Base-by-base conservation (phyloP, 441 rosid species). In the Gossypium davidsonii region DNA sequence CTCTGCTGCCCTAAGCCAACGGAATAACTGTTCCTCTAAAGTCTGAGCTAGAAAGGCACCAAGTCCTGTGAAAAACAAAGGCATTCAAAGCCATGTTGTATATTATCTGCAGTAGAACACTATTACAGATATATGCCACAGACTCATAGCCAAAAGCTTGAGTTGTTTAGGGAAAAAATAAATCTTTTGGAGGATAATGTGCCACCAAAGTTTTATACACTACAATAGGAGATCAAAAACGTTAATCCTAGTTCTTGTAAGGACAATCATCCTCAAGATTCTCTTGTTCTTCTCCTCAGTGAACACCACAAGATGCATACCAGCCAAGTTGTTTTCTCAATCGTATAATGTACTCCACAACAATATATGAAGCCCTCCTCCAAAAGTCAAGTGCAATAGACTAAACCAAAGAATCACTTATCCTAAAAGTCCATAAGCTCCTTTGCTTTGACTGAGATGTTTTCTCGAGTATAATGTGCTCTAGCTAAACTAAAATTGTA, bases 1-100 rank as follows among this genome's bases (percentile, higher is more conserved):
- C 86, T 94, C 99, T 58, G 99, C 98, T 67, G 98, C 89, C 72
- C 96, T 85, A 3, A 94, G 81, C 99, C 99, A 92, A 55, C 89
- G 94, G 68, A 91, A 90, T 67, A 94, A 72, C 78, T 94, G 97
- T 65, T 92, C 98, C 86, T 92, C 99, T 70, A 94, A 74, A 26
- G 82, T 90, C 76, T 80, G 90, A 81, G 96, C 98, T 80, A 94
- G 89, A 71, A 91, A 78, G 76, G 90, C 86, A 59, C 98, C 99
- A 70, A 94, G 78, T 74, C 98, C 97, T 94, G 83, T 46, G 46
- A 71, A 72, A 39, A 67, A 76, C 7, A 44, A 26, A 34, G 66
- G 73, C 11, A 49, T 64, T 68, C 53, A 77, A 14, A 68, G 17
- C 56, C 8, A 14, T 8, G 52, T 10, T 3, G 1, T 59, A 5